A percentile compares a stretch with the other conserved stretches of the same genome.
Conservation (phyloP, 257 asterid genomes). For the Rehmannia glutinosa region DNA sequence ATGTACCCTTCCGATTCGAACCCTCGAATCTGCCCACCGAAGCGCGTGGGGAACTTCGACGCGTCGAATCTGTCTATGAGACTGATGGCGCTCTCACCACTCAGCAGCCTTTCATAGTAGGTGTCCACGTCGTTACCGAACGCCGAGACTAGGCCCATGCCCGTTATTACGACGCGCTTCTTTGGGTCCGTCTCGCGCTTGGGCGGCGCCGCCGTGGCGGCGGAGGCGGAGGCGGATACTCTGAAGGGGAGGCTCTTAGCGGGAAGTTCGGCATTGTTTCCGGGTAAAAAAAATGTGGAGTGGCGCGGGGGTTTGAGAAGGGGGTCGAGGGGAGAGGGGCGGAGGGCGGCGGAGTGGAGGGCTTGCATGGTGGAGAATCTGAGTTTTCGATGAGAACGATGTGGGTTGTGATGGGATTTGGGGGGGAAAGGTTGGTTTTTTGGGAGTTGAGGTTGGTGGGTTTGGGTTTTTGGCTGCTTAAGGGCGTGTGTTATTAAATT, state of each 20-base stretch:
- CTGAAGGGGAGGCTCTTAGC: constrained; percentile 22
- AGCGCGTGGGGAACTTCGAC: constrained; percentile 49
- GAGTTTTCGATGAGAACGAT: constrained; percentile 27
- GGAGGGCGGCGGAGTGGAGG: constrained; percentile 33
- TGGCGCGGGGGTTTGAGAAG: constrained; percentile 26
- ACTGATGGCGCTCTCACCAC: constrained; percentile 52
- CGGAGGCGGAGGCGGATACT: constrained; percentile 41
- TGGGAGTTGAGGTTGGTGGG: constrained; percentile 4
- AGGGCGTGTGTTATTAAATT: no score
- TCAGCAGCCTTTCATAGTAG: constrained; percentile 46
- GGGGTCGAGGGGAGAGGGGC: constrained; percentile 41
- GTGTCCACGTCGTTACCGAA: constrained; percentile 53
- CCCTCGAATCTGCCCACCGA: constrained; percentile 59
- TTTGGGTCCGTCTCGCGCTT: constrained; percentile 57
- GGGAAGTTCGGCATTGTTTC: constrained; percentile 24
- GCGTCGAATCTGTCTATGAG: constrained; percentile 52
- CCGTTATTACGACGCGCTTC: constrained; percentile 57
- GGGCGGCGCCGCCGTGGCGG: constrained; percentile 31
- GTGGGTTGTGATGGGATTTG: neutral
- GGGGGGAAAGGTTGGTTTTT: constrained; percentile 8
- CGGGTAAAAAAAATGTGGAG: constrained; percentile 4
- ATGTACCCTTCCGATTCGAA: constrained; percentile 45
- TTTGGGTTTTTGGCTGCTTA: no score
- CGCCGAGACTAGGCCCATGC: constrained; percentile 54
- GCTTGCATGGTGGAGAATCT: constrained; percentile 38